phyloP scores from a whole-genome alignment of 176 grass and related monocot species.

The Phoenix roebelenii region DNA sequence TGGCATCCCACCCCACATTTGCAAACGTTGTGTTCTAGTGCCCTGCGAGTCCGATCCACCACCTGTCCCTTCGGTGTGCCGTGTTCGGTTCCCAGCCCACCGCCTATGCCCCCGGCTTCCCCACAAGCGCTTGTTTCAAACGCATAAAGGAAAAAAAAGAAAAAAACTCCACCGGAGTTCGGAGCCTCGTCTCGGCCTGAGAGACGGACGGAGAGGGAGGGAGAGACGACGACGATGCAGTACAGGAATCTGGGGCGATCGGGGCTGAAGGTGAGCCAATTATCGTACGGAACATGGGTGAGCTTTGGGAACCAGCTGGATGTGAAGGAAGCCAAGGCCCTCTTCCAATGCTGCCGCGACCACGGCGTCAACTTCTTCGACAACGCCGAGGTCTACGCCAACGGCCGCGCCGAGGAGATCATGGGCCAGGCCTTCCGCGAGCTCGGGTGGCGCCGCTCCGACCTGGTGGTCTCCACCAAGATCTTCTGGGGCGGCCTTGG shows the following conservation, averaged over 20 bases:
- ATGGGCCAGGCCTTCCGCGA: conserved; percentile 98
- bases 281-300: conserved; percentile 81
- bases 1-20: too few relatives aligned
- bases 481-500: conserved; percentile 95
- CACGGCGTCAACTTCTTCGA: conserved; percentile 98
- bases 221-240: conserved; percentile 42
- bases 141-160: too few relatives aligned
- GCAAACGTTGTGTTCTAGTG: too few relatives aligned
- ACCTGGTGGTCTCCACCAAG: conserved; percentile 97
- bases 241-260: conserved; percentile 93
- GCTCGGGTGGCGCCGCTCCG: conserved; percentile 85
- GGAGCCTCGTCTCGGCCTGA: too few relatives aligned
- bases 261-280: conserved; percentile 86
- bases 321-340: conserved; percentile 85
- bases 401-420: conserved; percentile 96
- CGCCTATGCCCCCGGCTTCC: too few relatives aligned
- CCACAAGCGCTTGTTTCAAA: too few relatives aligned
- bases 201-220: neutral
- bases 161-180: too few relatives aligned
- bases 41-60: too few relatives aligned
- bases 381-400: conserved; percentile 97
- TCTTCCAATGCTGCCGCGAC: conserved; percentile 83
- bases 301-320: conserved; percentile 97
- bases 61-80: too few relatives aligned
- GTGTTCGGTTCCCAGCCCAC: too few relatives aligned